Conservation (phyloP, 2,329 filamentous ascomycete genomes). For the Trichoderma sp. region DNA sequence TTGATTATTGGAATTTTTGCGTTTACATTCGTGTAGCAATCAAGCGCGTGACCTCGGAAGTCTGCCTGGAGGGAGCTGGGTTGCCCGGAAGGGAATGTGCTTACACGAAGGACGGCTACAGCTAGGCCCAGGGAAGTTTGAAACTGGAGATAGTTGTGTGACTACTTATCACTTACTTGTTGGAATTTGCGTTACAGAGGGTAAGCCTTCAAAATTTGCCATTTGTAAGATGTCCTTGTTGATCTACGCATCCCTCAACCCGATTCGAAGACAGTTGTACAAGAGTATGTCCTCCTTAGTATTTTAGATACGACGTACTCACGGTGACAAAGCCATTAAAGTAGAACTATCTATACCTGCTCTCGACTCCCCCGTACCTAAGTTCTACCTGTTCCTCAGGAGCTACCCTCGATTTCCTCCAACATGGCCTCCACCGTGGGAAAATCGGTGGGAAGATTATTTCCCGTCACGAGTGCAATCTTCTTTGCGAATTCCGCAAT, state of each 20-base stretch:
- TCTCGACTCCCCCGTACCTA: no score
- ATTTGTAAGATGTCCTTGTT: no score
- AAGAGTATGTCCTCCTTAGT: no score
- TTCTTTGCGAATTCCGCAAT: constrained; percentile 3
- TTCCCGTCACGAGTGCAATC: background rate
- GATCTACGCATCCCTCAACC: no score
- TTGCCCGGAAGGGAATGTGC: background rate
- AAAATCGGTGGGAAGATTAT: background rate
- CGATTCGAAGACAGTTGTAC: no score
- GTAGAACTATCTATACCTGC: background rate
- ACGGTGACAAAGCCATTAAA: no score
- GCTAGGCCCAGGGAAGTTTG: background rate
- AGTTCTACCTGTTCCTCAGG: no score
- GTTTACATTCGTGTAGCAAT: background rate
- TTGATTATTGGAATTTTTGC: background rate
- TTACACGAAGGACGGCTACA: background rate
- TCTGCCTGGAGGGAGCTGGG: background rate
- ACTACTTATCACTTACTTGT: no score
- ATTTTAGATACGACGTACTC: no score
- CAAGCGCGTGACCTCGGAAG: background rate
- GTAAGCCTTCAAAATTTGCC: no score
- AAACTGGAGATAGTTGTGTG: no score
- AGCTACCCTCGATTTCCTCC: background rate
- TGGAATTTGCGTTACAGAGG: no score
- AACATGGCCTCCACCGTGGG: constrained; percentile 1